phyloP scores from a whole-genome alignment of 306 rosid species.

The Malus orientalis region DNA sequence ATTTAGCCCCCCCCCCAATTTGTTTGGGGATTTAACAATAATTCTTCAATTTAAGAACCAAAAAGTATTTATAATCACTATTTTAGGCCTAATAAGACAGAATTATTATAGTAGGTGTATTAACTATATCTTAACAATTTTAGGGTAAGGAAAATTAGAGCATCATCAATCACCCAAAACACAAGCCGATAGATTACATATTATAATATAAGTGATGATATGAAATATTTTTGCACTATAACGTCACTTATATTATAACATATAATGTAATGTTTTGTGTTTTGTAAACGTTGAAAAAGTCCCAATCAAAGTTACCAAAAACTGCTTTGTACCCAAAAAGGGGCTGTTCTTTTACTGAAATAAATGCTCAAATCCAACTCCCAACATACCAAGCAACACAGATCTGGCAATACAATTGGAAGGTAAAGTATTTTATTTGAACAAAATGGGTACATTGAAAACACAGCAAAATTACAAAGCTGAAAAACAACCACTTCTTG shows the following conservation, averaged over 20 bases:
- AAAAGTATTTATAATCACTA: no score
- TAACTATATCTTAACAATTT: not conserved
- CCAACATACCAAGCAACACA: not conserved
- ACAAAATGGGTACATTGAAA: not conserved
- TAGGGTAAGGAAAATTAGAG: no score
- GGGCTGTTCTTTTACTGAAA: not conserved
- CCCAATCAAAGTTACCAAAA: no score
- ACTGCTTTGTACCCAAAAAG: not conserved
- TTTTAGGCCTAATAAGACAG: no score
- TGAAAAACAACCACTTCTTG: not conserved
- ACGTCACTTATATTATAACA: no score
- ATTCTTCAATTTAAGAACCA: no score
- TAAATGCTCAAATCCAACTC: not conserved
- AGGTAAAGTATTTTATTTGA: not conserved
- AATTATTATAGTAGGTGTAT: no score
- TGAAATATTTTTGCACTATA: no score
- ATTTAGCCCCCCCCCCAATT: no score
- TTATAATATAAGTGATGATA: no score
- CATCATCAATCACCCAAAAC: no score
- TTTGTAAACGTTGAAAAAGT: not conserved
- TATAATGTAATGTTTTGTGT: no score
- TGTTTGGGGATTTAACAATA: not conserved
- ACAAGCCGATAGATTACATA: accelerated
- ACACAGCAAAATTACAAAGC: not conserved
- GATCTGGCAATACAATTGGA: not conserved